A percentile compares a stretch with the other conserved stretches of the same genome.
phyloP scores from a whole-genome alignment of 1,284 basidiomycete species.

The Ustilago sp. region DNA sequence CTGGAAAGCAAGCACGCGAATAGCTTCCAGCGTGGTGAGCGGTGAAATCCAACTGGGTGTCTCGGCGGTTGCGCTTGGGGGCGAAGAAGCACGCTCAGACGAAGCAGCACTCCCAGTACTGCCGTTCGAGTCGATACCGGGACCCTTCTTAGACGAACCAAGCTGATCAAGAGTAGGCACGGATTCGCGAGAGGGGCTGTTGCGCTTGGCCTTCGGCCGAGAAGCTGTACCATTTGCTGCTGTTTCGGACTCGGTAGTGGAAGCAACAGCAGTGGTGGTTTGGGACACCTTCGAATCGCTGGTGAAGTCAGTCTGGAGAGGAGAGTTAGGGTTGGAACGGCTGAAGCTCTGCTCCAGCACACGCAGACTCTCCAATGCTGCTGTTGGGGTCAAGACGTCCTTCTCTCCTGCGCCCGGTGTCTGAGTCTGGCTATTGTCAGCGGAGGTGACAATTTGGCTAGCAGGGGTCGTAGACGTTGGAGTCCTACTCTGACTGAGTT shows the following conservation, averaged over 20 bases:
- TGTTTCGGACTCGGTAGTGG: neutral
- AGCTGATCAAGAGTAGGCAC: conserved; percentile 29
- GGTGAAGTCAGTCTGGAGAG: conserved; percentile 5
- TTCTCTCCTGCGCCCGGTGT: conserved; percentile 4
- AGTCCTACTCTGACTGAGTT: conserved; percentile 25
- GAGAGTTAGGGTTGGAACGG: conserved; percentile 5
- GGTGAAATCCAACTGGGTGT: conserved; percentile 35
- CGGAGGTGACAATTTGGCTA: conserved; percentile 7
- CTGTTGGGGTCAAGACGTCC: conserved; percentile 9
- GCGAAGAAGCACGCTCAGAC: conserved; percentile 7
- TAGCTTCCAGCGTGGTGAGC: conserved; percentile 37
- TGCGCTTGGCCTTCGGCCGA: conserved; percentile 10
- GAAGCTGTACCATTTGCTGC: conserved; percentile 1
- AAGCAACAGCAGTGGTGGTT: conserved; percentile 12
- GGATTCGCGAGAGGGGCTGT: conserved; percentile 36
- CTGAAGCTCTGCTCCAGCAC: conserved; percentile 25
- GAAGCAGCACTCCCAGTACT: neutral
- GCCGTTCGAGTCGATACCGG: conserved; percentile 4
- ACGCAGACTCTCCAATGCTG: conserved; percentile 32
- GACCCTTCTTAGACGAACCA: neutral
- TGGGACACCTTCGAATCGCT: conserved; percentile 20
- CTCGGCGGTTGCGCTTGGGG: conserved; percentile 7
- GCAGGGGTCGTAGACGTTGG: conserved; percentile 21
- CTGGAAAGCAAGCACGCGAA: conserved; percentile 41
- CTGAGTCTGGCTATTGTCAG: neutral